These are phyloP conservation scores for Ceratonia siliqua DNA, from an alignment of 306 rosid genomes.

Conservation along the genomic window DNA sequence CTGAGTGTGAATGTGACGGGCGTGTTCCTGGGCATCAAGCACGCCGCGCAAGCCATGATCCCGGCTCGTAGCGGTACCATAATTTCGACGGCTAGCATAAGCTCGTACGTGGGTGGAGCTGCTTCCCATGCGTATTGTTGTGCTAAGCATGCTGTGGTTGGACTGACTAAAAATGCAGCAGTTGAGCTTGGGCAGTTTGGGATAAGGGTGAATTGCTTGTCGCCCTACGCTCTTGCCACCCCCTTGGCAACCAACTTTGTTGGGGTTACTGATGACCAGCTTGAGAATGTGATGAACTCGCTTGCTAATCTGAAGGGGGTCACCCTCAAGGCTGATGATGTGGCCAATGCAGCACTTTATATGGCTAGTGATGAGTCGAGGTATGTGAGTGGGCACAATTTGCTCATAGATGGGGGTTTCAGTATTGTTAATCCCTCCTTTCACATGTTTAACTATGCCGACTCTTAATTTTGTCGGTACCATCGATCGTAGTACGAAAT, in stretches of 20 bases:
- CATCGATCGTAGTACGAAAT: not conserved
- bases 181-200: conserved; percentile 83
- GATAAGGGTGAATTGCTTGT: conserved; percentile 75
- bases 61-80: conserved; percentile 53
- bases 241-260: conserved; percentile 57
- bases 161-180: conserved; percentile 70
- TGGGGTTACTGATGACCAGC: conserved; percentile 43
- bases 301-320: conserved; percentile 64
- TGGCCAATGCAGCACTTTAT: conserved; percentile 78
- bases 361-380: conserved; percentile 72
- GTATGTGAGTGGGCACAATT: conserved; percentile 82
- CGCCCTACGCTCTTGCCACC: conserved; percentile 66
- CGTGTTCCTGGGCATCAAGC: conserved; percentile 73
- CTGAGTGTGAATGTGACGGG: conserved; percentile 62
- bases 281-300: conserved; percentile 46
- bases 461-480: conserved; percentile 25
- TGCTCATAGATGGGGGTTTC: conserved; percentile 74
- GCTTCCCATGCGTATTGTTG: conserved; percentile 70
- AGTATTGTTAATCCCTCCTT: conserved; percentile 62
- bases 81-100: conserved; percentile 59
- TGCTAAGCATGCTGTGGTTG: conserved; percentile 76
- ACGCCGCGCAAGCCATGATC: conserved; percentile 74
- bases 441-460: conserved; percentile 49
- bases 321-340: conserved; percentile 64
- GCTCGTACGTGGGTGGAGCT: conserved; percentile 62